Base-by-base conservation (phyloP, 768 basidiomycete genomes). In the Hebeloma cylindrosporum region DNA sequence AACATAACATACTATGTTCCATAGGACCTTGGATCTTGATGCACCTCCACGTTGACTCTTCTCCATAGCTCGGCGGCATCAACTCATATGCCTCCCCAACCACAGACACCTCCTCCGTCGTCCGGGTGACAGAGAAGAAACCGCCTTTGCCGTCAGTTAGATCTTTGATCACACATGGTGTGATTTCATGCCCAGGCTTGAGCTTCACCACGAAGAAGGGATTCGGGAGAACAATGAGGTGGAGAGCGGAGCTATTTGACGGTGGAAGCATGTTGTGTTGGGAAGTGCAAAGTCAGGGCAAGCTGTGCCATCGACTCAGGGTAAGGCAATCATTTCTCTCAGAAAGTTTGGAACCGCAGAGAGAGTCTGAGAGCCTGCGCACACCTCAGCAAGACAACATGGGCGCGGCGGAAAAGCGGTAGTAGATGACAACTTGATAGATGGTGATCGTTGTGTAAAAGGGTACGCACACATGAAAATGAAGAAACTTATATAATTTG, bases 11-110 rank as follows among this genome's bases (percentile, higher is more conserved):
- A 80, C 82, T 71, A 50, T 84, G 83, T 50, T 81, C 78, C 80
- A 85, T 80, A 2, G 81, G 82, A 3, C 83, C 84, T 26, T 66
- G 69, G 29, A 86, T 79, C 60, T 78, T 79, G 48, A 85, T 78
- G 55, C 78, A 78, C 53, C 62, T 69, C 82, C 82, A 83, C 1
- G 67, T 65, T 17, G 71, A 69, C 22, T 69, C 60, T 29, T 72
- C 64, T 42, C 60, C 58, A 43, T 65, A 66, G 13, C 39, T 54
- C 13, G 67, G 58, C 14, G 68, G 67, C 60, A 72, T 66, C 40
- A 49, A 62, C 10, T 66, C 53, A 10, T 66, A 63, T 17, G 60
- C 57, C 56, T 77, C 66, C 11, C 74, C 73, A n/a, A 80, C 77
- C 40, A 85, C 54, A 2, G 83, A 85, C 2, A 81, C 64, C 54